phyloP scores from a whole-genome alignment of 169 alveolate species.

The Babesia bigemina region DNA sequence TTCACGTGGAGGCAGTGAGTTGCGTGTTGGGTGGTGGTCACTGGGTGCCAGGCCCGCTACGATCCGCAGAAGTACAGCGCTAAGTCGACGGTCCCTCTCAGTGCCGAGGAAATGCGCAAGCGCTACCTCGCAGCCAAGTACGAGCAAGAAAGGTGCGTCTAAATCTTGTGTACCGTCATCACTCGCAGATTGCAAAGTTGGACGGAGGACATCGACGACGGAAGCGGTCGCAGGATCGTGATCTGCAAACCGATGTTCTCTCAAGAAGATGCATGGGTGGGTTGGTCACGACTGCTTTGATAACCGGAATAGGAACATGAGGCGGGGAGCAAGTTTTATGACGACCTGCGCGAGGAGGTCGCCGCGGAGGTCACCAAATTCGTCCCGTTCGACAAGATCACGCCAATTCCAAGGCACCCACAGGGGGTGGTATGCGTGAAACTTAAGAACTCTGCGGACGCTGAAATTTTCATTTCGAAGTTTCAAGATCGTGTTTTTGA shows the following conservation, averaged over 20 bases:
- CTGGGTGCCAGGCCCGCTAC: constrained; percentile 62
- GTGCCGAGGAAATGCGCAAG: constrained; percentile 69
- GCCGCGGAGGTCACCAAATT: constrained; percentile 60
- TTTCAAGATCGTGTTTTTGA: constrained; percentile 79
- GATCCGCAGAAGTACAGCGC: constrained; percentile 56
- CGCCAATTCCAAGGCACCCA: constrained; percentile 81
- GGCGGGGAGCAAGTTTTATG: constrained; percentile 64
- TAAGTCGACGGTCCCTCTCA: constrained; percentile 52
- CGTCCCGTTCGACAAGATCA: constrained; percentile 62
- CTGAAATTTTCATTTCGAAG: constrained; percentile 76
- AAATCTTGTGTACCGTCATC: not conserved
- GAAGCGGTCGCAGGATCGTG: constrained; percentile 75
- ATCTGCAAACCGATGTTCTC: constrained; percentile 77
- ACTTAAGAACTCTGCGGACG: constrained; percentile 81
- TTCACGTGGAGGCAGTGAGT: constrained; percentile 80
- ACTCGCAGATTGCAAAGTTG: constrained; percentile 67
- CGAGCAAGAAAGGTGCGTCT: constrained; percentile 68
- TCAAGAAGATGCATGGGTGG: constrained; percentile 72
- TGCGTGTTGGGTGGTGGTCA: not conserved
- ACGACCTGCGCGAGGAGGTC: constrained; percentile 63
- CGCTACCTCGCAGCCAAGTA: constrained; percentile 78
- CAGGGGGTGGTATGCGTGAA: constrained; percentile 86
- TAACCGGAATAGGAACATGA: constrained; percentile 38
- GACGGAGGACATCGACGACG: constrained; percentile 73
- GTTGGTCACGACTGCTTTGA: not conserved